Percentiles rank a stretch among this genome's conserved stretches.
Conservation (phyloP, 257 asterid genomes). For the Linderniella brevidens region DNA sequence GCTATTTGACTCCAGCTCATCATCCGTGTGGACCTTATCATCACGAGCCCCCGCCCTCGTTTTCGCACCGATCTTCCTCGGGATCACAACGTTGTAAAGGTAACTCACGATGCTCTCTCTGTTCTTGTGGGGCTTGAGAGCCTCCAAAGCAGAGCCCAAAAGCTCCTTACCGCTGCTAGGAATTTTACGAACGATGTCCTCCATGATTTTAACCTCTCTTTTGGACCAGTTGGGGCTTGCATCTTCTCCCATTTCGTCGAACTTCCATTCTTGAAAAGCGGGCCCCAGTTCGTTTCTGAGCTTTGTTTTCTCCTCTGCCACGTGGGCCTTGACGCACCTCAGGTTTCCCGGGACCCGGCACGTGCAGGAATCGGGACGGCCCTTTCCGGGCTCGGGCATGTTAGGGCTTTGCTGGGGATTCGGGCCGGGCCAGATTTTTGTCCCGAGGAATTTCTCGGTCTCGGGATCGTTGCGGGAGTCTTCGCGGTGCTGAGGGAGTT, state of each 20-base stretch:
- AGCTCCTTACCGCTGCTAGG: slow-evolving; percentile 26
- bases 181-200: slow-evolving; percentile 28
- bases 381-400: slow-evolving; percentile 26
- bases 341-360: slow-evolving; percentile 28
- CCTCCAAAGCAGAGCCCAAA: slow-evolving; percentile 36
- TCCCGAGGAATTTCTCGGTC: too few relatives aligned
- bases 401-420: too few relatives aligned
- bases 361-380: slow-evolving; percentile 33
- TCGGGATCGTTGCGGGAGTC: too few relatives aligned
- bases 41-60: slow-evolving; percentile 18
- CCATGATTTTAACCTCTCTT: slow-evolving; percentile 35
- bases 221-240: slow-evolving; percentile 42
- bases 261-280: slow-evolving; percentile 50
- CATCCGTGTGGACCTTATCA: slow-evolving; percentile 30
- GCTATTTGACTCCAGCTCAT: slow-evolving; percentile 12
- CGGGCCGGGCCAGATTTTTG: too few relatives aligned
- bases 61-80: slow-evolving; percentile 29
- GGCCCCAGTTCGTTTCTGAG: slow-evolving; percentile 42
- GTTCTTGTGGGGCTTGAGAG: slow-evolving; percentile 20
- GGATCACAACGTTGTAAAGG: slow-evolving; percentile 54
- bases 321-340: slow-evolving; percentile 35
- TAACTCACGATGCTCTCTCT: slow-evolving; percentile 26
- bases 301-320: slow-evolving; percentile 29
- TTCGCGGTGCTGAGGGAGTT: too few relatives aligned
- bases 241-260: slow-evolving; percentile 57